Conservation (phyloP, 1,284 basidiomycete species). For the Rhodotorula sp. region DNA sequence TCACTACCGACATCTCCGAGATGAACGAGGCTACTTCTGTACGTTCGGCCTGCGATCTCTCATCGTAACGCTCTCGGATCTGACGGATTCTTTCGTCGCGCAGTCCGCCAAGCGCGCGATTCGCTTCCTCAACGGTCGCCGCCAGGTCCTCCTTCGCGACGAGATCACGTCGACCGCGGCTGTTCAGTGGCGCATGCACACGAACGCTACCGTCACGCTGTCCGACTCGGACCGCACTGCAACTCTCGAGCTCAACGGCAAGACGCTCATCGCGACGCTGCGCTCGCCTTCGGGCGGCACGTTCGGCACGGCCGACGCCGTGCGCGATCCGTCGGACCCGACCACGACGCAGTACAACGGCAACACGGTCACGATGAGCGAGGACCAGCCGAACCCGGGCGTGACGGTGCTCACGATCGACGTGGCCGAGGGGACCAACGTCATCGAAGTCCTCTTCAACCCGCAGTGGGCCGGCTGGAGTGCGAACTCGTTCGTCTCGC, state of each 20-base stretch:
- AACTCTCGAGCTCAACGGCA: constrained; percentile 65
- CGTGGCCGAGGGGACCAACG: constrained; percentile 67
- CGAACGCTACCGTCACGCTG: constrained; percentile 67
- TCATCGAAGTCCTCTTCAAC: constrained; percentile 55
- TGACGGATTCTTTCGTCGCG: background rate
- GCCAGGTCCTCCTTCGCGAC: constrained; percentile 72
- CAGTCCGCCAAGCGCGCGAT: constrained; percentile 77
- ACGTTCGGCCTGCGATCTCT: background rate
- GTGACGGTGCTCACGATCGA: constrained; percentile 78
- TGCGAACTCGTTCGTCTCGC: constrained; percentile 68
- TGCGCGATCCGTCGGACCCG: constrained; percentile 51
- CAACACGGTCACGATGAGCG: constrained; percentile 62
- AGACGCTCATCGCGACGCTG: constrained; percentile 57
- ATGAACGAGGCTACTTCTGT: constrained; percentile 67
- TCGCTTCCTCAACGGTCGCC: constrained; percentile 79
- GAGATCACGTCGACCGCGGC: constrained; percentile 47
- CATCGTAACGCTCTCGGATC: background rate
- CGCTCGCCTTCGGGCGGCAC: constrained; percentile 47
- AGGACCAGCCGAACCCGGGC: constrained; percentile 70
- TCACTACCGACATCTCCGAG: constrained; percentile 72
- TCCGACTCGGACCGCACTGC: constrained; percentile 57
- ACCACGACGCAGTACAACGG: constrained; percentile 65
- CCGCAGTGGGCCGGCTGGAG: constrained; percentile 59
- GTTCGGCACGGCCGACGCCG: constrained; percentile 47
- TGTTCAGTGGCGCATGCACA: constrained; percentile 75